Percentiles rank a stretch among this genome's conserved stretches.
Evolutionary conservation across 257 asterid species (phyloP).

Genomic region (Nemophila menziesii): DNA sequence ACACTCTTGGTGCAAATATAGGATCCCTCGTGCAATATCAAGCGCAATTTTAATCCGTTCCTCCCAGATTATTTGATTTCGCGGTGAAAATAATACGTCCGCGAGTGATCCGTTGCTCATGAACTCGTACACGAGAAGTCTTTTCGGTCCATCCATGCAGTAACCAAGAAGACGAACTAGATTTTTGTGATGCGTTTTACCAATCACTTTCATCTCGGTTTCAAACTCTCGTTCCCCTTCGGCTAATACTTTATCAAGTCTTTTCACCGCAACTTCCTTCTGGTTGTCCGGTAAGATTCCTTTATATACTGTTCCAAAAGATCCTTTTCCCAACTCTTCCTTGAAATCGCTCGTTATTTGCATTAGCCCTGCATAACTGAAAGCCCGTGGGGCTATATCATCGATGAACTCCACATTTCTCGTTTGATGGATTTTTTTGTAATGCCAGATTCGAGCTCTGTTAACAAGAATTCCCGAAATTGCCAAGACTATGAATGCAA

Average conservation of each 20-base stretch:
- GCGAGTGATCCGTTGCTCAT: slow-evolving; percentile 49
- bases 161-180: slow-evolving; percentile 21
- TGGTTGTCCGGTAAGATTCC: slow-evolving; percentile 16
- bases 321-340: slow-evolving; percentile 38
- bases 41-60: slow-evolving; percentile 25
- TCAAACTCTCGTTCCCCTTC: slow-evolving; percentile 29
- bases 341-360: slow-evolving; percentile 29
- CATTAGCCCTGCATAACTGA: slow-evolving; percentile 20
- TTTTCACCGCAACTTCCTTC: slow-evolving; percentile 27
- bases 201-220: slow-evolving; percentile 17
- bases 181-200: slow-evolving; percentile 26
- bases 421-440: too few relatives aligned
- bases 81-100: slow-evolving; percentile 16
- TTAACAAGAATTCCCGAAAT: slow-evolving; percentile 12
- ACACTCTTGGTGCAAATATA: slow-evolving; percentile 41
- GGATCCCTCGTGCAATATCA: slow-evolving; percentile 30
- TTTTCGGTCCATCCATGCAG: slow-evolving; percentile 24
- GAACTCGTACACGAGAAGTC: slow-evolving; percentile 29
- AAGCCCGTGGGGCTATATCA: slow-evolving; percentile 20
- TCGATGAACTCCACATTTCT: slow-evolving; percentile 11
- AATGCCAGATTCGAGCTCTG: not conserved
- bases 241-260: slow-evolving; percentile 13
- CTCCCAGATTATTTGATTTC: slow-evolving; percentile 20
- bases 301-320: slow-evolving; percentile 35
- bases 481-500: slow-evolving; percentile 17